phyloP scores from a whole-genome alignment of 306 rosid genomes.

The Rosa lucieae region DNA sequence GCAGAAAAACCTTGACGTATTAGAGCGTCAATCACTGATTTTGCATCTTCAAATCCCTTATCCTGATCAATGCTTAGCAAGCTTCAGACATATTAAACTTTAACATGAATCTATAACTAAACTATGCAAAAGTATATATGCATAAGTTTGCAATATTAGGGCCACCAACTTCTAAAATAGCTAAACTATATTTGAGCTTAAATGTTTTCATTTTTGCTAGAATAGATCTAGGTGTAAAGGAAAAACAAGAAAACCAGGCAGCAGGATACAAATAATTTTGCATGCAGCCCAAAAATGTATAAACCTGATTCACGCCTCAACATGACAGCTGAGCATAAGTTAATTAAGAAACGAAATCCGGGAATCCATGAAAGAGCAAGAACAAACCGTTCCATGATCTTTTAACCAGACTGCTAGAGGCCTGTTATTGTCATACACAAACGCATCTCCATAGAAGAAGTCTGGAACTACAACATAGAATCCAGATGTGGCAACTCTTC shows the following conservation, averaged over 20 bases:
- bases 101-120: slow-evolving; percentile 4
- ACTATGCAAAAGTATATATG: not conserved
- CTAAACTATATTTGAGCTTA: not conserved
- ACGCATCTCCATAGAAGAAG: slow-evolving; percentile 65
- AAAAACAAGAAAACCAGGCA: not conserved
- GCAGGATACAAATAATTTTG: not conserved
- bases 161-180: not conserved
- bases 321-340: not conserved
- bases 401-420: slow-evolving; percentile 52
- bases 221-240: not conserved
- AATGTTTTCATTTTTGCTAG: not conserved
- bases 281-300: not conserved
- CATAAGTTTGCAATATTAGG: not conserved
- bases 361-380: not conserved
- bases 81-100: not conserved
- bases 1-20: slow-evolving; percentile 49
- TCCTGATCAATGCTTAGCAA: slow-evolving; percentile 28
- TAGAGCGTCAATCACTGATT: slow-evolving; percentile 48
- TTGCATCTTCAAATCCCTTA: slow-evolving; percentile 54
- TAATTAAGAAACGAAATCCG: not conserved
- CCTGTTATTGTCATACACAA: slow-evolving; percentile 24
- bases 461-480: slow-evolving; percentile 68
- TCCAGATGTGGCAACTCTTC: slow-evolving; percentile 69
- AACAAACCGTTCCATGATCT: slow-evolving; percentile 63
- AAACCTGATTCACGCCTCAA: not conserved